A percentile compares a stretch with the other conserved stretches of the same genome.
Evolutionary conservation across 495 filamentous ascomycete genomes (phyloP).

Genomic region (Xeromyces bisporus): DNA sequence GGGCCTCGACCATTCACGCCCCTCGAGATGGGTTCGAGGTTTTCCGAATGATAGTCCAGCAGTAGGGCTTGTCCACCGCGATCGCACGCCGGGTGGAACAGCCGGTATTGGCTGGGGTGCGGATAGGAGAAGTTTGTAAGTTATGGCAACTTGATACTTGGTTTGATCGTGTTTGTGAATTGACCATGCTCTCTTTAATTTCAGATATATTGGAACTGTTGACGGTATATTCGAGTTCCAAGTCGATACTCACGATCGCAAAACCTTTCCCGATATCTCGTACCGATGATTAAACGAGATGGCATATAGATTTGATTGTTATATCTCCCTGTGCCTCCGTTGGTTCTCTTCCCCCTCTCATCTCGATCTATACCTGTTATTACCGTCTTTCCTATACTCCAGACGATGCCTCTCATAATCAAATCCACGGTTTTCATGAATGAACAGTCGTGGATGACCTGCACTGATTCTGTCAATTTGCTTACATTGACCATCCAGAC

Average conservation of each 20-base stretch:
- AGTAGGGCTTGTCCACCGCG: constrained; percentile 16
- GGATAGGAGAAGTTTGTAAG: constrained; percentile 55
- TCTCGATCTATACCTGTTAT: too few relatives aligned
- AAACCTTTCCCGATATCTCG: constrained; percentile 42
- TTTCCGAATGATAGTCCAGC: constrained; percentile 27
- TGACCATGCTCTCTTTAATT: too few relatives aligned
- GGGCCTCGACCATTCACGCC: constrained; percentile 21
- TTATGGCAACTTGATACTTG: too few relatives aligned
- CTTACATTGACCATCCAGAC: too few relatives aligned
- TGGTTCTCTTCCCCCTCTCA: constrained; percentile 1
- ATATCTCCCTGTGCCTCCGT: too few relatives aligned
- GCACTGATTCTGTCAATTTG: too few relatives aligned
- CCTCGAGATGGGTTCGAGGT: constrained; percentile 26
- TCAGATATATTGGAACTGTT: constrained; percentile 55
- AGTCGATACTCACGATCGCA: constrained; percentile 47
- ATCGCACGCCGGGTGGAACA: constrained; percentile 31
- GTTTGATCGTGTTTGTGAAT: too few relatives aligned
- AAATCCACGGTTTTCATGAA: too few relatives aligned
- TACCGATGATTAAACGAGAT: constrained; percentile 29
- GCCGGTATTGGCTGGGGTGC: constrained; percentile 55
- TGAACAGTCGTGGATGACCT: too few relatives aligned
- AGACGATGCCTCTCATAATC: too few relatives aligned
- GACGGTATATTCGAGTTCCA: constrained; percentile 59
- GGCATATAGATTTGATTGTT: too few relatives aligned
- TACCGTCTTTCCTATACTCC: too few relatives aligned